Evolutionary conservation across 192 early-diverging fungal species (phyloP).

Genomic region (Backusella liffmaniae): DNA sequence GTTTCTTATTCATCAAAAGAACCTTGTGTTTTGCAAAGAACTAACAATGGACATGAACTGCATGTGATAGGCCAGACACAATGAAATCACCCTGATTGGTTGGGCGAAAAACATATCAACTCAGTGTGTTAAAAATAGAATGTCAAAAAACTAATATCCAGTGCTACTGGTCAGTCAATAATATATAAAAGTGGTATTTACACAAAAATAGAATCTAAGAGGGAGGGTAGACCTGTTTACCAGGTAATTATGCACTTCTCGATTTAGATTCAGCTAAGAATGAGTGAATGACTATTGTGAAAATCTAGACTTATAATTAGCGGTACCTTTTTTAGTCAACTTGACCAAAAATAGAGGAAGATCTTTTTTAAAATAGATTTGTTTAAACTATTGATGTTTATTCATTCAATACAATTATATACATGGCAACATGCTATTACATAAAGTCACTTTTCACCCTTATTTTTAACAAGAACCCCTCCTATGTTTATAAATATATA

Average conservation of each 20-base stretch:
- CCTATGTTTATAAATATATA: background rate
- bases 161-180: background rate
- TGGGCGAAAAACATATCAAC: background rate
- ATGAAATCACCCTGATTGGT: background rate
- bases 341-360: slow-evolving; percentile 1
- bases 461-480: background rate
- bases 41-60: background rate
- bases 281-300: background rate
- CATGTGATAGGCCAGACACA: slow-evolving; percentile 1
- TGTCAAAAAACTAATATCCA: background rate
- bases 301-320: slow-evolving; percentile 2
- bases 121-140: background rate
- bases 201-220: background rate
- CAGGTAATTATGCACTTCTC: background rate
- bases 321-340: background rate
- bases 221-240: background rate
- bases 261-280: background rate
- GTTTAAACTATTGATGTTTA: background rate
- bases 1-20: background rate
- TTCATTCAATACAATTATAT: background rate
- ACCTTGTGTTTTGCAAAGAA: background rate
- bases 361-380: background rate
- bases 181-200: background rate
- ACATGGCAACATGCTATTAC: background rate
- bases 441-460: slow-evolving; percentile 1